Evolutionary conservation across 768 basidiomycete genomes (phyloP).

Genomic region (Boletales sp.): DNA sequence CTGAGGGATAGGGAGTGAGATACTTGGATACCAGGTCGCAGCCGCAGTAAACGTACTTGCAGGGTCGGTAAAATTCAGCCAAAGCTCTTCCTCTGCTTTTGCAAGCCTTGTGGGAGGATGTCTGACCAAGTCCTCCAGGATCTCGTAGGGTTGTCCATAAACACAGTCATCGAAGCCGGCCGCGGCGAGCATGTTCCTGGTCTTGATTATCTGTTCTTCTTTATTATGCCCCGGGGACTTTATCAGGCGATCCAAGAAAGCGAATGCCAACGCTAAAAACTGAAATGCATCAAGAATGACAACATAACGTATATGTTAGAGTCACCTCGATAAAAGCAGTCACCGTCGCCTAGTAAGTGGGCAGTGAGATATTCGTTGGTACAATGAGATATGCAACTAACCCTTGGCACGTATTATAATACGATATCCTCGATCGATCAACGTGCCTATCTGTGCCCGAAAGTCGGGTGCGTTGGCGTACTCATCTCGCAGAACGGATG

Average conservation of each 20-base stretch:
- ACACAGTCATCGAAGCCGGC: constrained; percentile 66
- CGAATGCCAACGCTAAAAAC: constrained; percentile 70
- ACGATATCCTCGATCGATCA: constrained; percentile 59
- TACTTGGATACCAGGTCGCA: background rate
- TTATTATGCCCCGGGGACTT: constrained; percentile 40
- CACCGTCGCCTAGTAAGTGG: constrained; percentile 66
- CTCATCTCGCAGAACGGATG: constrained; percentile 56
- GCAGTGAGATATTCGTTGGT: constrained; percentile 1
- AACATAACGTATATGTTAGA: constrained; percentile 3
- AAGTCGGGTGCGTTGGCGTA: constrained; percentile 62
- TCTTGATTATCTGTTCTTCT: constrained; percentile 49
- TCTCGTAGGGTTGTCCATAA: constrained; percentile 73
- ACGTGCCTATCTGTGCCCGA: constrained; percentile 70
- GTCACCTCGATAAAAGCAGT: constrained; percentile 90
- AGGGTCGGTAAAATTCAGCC: constrained; percentile 46
- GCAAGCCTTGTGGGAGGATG: constrained; percentile 36
- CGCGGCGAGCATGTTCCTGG: constrained; percentile 49
- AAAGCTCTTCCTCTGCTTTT: constrained; percentile 33
- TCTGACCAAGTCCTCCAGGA: constrained; percentile 49
- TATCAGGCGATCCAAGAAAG: constrained; percentile 73
- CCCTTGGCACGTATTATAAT: constrained; percentile 72
- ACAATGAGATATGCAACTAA: constrained; percentile 25
- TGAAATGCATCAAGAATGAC: constrained; percentile 16
- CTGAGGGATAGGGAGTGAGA: constrained; percentile 29
- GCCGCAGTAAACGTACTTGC: constrained; percentile 40